A percentile compares a stretch with the other conserved stretches of the same genome.
phyloP scores from a whole-genome alignment of 2,329 filamentous ascomycete species.

The Microdochium bolleyi region DNA sequence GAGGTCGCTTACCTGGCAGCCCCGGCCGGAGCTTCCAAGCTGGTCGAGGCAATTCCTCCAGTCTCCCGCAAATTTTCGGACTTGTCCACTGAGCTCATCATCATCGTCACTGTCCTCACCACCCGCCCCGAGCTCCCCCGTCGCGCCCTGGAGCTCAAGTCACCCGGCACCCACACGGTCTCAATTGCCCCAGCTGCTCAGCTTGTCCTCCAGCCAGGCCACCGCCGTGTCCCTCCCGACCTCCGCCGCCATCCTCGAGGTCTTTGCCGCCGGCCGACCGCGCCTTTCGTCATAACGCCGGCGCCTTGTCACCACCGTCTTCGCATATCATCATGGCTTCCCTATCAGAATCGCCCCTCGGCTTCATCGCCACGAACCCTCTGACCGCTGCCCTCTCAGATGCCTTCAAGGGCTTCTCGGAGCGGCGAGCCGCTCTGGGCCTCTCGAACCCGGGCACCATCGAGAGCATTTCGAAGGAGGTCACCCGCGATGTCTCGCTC shows the following conservation, averaged over 20 bases:
- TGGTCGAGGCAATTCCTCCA: neutral
- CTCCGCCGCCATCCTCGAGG: constrained; percentile 4
- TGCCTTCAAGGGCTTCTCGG: constrained; percentile 73
- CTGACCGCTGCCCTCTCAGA: constrained; percentile 63
- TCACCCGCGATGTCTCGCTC: constrained; percentile 91
- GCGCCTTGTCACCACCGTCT: constrained; percentile 1
- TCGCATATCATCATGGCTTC: constrained; percentile 38
- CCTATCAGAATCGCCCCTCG: constrained; percentile 40
- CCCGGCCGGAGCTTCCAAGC: neutral
- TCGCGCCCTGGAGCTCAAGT: neutral
- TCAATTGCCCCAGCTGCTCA: neutral
- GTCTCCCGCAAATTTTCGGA: neutral
- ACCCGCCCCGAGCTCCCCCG: neutral
- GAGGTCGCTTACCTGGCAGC: neutral
- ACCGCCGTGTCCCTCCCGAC: neutral
- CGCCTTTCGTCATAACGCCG: constrained; percentile 9
- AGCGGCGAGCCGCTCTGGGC: constrained; percentile 80
- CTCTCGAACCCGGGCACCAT: constrained; percentile 88
- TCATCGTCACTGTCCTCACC: neutral
- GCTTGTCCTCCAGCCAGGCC: neutral
- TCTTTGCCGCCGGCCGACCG: constrained; percentile 15
- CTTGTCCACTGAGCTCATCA: neutral
- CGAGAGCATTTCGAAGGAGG: constrained; percentile 83
- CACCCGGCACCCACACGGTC: neutral
- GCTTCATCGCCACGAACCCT: constrained; percentile 68